phyloP scores from a whole-genome alignment of 2,329 filamentous ascomycete genomes.

The Aspergillus sp. region DNA sequence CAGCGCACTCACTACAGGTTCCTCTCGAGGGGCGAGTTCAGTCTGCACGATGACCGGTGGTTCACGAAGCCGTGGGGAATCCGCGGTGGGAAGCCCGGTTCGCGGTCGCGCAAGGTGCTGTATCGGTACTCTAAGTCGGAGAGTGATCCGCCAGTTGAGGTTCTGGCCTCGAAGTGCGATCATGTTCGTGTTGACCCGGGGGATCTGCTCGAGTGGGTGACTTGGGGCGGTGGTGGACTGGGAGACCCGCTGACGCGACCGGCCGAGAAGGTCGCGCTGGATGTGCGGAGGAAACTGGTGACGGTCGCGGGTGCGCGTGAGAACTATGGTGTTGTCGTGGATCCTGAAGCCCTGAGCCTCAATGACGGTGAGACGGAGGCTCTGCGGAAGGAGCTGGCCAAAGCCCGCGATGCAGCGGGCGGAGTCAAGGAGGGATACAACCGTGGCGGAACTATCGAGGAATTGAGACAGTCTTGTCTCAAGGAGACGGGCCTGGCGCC shows the following conservation, averaged over 20 bases:
- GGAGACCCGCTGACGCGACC: slow-evolving; percentile 53
- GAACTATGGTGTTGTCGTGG: slow-evolving; percentile 54
- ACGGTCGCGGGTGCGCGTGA: slow-evolving; percentile 46
- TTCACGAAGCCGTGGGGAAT: slow-evolving; percentile 57
- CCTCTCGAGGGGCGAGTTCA: slow-evolving; percentile 52
- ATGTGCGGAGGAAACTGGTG: slow-evolving; percentile 52
- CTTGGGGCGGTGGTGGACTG: slow-evolving; percentile 56
- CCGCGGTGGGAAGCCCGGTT: slow-evolving; percentile 52
- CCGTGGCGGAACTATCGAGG: slow-evolving; percentile 48
- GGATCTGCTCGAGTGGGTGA: slow-evolving; percentile 56
- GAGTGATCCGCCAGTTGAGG: slow-evolving; percentile 34
- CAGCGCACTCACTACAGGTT: slow-evolving; percentile 55
- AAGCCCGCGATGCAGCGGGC: slow-evolving; percentile 15
- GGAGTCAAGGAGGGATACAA: slow-evolving; percentile 37
- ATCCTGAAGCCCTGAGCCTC: slow-evolving; percentile 42
- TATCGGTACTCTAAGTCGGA: slow-evolving; percentile 47
- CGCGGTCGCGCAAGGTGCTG: slow-evolving; percentile 49
- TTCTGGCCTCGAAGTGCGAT: slow-evolving; percentile 54
- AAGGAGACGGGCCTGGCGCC: slow-evolving; percentile 50
- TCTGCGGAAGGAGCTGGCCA: slow-evolving; percentile 38
- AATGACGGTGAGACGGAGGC: slow-evolving; percentile 40
- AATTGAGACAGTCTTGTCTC: slow-evolving; percentile 42
- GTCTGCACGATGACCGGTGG: slow-evolving; percentile 56
- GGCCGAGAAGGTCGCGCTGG: slow-evolving; percentile 49
- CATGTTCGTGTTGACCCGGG: slow-evolving; percentile 51